A percentile compares a stretch with the other conserved stretches of the same genome.
phyloP scores from a whole-genome alignment of 2,329 filamentous ascomycete species.

The Aspergillus terreus region DNA sequence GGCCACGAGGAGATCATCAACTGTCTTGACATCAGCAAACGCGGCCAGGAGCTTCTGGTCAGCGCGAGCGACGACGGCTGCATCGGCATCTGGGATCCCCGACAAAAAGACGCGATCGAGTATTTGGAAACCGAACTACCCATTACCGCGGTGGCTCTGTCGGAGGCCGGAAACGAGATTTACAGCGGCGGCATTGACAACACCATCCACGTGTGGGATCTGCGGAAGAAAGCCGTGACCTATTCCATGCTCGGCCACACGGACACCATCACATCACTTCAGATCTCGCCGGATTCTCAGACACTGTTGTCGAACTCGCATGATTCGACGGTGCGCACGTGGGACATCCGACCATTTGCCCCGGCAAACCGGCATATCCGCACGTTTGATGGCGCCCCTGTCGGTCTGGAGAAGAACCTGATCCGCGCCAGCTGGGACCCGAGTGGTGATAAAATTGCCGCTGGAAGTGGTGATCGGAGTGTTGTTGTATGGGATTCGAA shows the following conservation, averaged over 20 bases:
- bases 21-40: constrained; percentile 77
- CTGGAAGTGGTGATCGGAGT: constrained; percentile 84
- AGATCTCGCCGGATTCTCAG: constrained; percentile 90
- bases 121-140: constrained; percentile 90
- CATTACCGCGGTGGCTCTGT: constrained; percentile 84
- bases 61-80: constrained; percentile 91
- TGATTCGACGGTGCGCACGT: constrained; percentile 89
- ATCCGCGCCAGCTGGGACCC: constrained; percentile 86
- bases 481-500: constrained; percentile 87
- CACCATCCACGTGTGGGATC: constrained; percentile 94
- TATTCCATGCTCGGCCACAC: constrained; percentile 87
- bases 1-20: constrained; percentile 98
- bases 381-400: constrained; percentile 87
- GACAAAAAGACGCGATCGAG: constrained; percentile 81
- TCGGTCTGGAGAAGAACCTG: constrained; percentile 86
- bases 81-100: constrained; percentile 93
- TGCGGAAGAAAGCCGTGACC: constrained; percentile 82
- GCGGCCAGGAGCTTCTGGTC: constrained; percentile 85
- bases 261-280: constrained; percentile 85
- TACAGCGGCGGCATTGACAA: constrained; percentile 96
- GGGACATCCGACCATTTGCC: constrained; percentile 94
- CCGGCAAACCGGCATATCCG: constrained; percentile 78
- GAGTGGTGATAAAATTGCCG: constrained; percentile 79
- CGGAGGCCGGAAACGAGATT: constrained; percentile 91
- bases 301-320: constrained; percentile 87